phyloP scores from a whole-genome alignment of 2,329 filamentous ascomycete species.

The Colletotrichum siamense region DNA sequence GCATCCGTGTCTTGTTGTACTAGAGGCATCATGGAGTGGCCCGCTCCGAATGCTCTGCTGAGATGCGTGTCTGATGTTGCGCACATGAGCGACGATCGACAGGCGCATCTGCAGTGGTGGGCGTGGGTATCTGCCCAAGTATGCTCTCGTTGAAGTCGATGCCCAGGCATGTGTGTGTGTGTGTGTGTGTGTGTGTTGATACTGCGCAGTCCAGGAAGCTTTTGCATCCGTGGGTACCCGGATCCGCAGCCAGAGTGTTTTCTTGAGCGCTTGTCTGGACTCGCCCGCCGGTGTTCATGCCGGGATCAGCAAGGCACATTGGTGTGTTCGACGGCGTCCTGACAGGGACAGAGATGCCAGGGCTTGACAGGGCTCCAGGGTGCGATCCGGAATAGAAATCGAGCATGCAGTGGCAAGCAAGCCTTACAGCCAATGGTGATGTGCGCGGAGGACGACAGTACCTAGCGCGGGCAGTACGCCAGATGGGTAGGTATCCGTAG shows the following conservation, averaged over 20 bases:
- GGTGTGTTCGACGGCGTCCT: not conserved
- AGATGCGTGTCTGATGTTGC: not conserved
- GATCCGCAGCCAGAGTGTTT: not conserved
- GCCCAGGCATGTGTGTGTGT: not conserved
- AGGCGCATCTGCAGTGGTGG: not conserved
- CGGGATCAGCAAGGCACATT: not conserved
- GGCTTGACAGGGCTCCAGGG: not conserved
- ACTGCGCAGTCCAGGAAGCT: not conserved
- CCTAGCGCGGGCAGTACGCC: not conserved
- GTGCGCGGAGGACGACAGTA: not conserved
- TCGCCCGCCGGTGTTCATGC: not conserved
- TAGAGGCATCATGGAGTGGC: not conserved
- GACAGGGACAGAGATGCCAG: not conserved
- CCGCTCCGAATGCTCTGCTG: not conserved
- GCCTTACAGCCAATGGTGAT: not conserved
- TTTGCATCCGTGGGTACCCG: not conserved
- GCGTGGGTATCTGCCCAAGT: not conserved
- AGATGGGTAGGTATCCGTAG: not conserved
- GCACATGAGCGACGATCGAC: not conserved
- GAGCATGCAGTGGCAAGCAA: conserved; percentile 1
- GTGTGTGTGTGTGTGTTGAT: not conserved
- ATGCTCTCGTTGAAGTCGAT: not conserved
- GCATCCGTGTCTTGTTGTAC: not conserved
- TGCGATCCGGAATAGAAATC: not conserved
- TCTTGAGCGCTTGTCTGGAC: not conserved